phyloP scores from a whole-genome alignment of 2,329 filamentous ascomycete species.

The Aspergillus sp. region DNA sequence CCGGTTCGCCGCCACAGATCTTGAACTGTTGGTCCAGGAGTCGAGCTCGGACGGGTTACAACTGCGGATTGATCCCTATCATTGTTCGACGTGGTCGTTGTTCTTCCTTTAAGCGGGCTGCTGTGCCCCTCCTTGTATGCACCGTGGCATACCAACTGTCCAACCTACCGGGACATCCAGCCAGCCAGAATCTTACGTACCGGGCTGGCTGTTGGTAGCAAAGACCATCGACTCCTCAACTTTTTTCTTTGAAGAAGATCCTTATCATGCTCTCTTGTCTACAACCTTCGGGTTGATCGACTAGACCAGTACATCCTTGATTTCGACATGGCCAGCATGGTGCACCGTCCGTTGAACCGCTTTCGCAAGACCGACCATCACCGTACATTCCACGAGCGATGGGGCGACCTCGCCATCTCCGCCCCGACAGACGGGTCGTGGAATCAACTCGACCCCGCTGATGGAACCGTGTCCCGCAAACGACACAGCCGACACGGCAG shows the following conservation, averaged over 20 bases:
- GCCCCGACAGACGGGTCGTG: slow-evolving; percentile 39
- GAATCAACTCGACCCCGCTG: slow-evolving; percentile 34
- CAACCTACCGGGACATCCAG: neutral
- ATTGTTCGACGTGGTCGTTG: too few relatives aligned
- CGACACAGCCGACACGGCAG: slow-evolving; percentile 29
- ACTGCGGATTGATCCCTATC: too few relatives aligned
- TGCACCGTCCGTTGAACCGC: slow-evolving; percentile 29
- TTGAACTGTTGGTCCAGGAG: neutral
- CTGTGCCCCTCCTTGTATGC: neutral
- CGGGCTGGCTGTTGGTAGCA: neutral
- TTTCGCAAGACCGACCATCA: slow-evolving; percentile 28
- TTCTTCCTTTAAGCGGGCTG: too few relatives aligned
- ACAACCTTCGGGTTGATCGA: neutral
- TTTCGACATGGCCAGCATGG: slow-evolving; percentile 25
- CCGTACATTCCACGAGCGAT: slow-evolving; percentile 36
- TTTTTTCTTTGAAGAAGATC: neutral
- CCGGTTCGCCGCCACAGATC: neutral
- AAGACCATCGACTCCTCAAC: neutral
- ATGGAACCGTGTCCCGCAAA: slow-evolving; percentile 16
- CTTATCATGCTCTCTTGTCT: neutral
- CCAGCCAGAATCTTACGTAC: neutral
- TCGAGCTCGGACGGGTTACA: too few relatives aligned
- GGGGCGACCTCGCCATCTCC: slow-evolving; percentile 39
- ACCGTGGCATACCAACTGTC: neutral
- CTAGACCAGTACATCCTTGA: neutral